A percentile compares a stretch with the other conserved stretches of the same genome.
Evolutionary conservation across 805 yeast species (phyloP).

Genomic region (Cyberlindnera maclurae): DNA sequence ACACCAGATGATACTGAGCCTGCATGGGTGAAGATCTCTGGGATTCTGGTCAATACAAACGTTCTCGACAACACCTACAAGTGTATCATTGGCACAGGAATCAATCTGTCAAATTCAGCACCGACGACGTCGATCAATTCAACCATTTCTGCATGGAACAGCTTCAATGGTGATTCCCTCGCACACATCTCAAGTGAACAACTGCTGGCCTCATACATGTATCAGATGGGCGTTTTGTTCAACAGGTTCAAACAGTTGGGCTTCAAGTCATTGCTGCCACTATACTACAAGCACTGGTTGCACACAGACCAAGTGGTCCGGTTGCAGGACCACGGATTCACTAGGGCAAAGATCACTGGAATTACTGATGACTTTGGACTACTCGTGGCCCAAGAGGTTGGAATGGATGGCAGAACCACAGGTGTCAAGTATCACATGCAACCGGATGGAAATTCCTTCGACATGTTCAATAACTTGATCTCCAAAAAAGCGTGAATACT

Average conservation of each 20-base stretch:
- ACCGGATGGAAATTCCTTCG: slow-evolving; percentile 97
- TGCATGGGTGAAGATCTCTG: slow-evolving; percentile 71
- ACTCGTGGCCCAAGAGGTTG: slow-evolving; percentile 65
- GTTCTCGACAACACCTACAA: slow-evolving; percentile 52
- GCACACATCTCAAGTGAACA: slow-evolving; percentile 32
- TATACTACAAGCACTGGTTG: slow-evolving; percentile 82
- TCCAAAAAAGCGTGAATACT: slow-evolving; percentile 37
- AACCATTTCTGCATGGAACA: slow-evolving; percentile 57
- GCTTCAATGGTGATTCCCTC: slow-evolving; percentile 29
- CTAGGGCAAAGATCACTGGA: slow-evolving; percentile 64
- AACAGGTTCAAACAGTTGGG: slow-evolving; percentile 57
- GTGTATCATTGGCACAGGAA: slow-evolving; percentile 79
- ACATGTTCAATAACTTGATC: slow-evolving; percentile 85
- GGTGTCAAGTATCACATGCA: slow-evolving; percentile 65
- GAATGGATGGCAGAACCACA: slow-evolving; percentile 36
- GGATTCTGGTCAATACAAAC: slow-evolving; percentile 77
- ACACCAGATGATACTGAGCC: slow-evolving; percentile 40
- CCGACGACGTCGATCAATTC: slow-evolving; percentile 87
- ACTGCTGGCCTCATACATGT: slow-evolving; percentile 62
- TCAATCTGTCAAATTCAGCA: slow-evolving; percentile 75
- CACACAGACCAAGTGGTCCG: slow-evolving; percentile 72
- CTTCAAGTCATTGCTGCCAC: slow-evolving; percentile 53
- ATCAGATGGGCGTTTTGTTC: slow-evolving; percentile 57
- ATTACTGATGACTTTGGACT: slow-evolving; percentile 83
- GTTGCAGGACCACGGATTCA: slow-evolving; percentile 45